Percentiles rank a stretch among this genome's conserved stretches.
These are phyloP conservation scores for Daldinia loculata DNA, from an alignment of 495 filamentous ascomycete genomes.

Conservation along the genomic window DNA sequence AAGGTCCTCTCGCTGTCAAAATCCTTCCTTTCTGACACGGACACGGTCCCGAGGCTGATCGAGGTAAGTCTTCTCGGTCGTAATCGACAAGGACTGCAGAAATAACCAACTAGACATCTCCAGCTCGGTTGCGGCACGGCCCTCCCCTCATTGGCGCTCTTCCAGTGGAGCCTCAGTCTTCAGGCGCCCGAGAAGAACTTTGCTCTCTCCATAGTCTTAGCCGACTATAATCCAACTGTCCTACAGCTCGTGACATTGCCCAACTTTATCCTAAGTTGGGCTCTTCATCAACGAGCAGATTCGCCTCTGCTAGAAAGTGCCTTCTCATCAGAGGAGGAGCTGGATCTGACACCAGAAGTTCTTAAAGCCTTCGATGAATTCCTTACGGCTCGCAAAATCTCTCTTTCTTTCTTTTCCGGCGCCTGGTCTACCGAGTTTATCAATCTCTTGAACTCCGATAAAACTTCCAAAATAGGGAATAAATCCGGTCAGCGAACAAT, in stretches of 20 bases:
- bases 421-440: slow-evolving; percentile 80
- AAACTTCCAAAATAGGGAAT: slow-evolving; percentile 11
- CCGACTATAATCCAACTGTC: slow-evolving; percentile 90
- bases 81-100: background rate
- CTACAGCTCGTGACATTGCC: slow-evolving; percentile 87
- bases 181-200: slow-evolving; percentile 38
- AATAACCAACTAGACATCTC: slow-evolving; percentile 36
- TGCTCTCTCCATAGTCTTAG: slow-evolving; percentile 71
- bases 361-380: slow-evolving; percentile 67
- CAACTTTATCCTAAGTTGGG: slow-evolving; percentile 87
- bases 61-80: slow-evolving; percentile 67
- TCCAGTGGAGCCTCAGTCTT: slow-evolving; percentile 69
- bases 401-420: slow-evolving; percentile 79
- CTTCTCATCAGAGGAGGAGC: slow-evolving; percentile 66
- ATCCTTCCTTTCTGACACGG: slow-evolving; percentile 67
- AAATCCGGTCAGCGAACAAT: slow-evolving; percentile 50
- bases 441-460: slow-evolving; percentile 57
- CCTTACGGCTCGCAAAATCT: slow-evolving; percentile 64
- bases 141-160: slow-evolving; percentile 79
- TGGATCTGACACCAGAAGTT: slow-evolving; percentile 76
- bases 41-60: slow-evolving; percentile 62
- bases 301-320: slow-evolving; percentile 49
- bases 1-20: slow-evolving; percentile 64
- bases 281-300: slow-evolving; percentile 52
- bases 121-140: slow-evolving; percentile 93